Evolutionary conservation across 805 yeast species (phyloP).

Genomic region (Maudiozyma saulgeensis): DNA sequence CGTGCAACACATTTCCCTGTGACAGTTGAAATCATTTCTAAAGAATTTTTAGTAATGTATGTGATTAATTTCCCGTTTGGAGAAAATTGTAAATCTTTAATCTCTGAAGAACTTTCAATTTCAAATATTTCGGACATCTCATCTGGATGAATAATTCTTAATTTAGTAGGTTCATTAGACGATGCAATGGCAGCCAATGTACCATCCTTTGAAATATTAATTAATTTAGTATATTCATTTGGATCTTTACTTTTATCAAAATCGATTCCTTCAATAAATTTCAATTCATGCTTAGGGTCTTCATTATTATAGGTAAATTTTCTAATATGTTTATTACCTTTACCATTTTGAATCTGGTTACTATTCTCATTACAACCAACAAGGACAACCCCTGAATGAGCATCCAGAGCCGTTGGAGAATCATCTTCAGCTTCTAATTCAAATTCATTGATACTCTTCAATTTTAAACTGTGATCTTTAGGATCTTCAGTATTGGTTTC

Average conservation of each 20-base stretch:
- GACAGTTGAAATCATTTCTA: conserved; percentile 36
- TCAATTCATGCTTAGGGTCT: conserved; percentile 37
- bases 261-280: conserved; percentile 52
- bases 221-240: conserved; percentile 54
- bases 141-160: conserved; percentile 50
- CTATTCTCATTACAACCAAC: conserved; percentile 71
- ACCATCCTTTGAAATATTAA: conserved; percentile 48
- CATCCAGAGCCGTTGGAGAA: conserved; percentile 73
- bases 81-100: conserved; percentile 57
- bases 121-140: conserved; percentile 44
- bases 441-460: conserved; percentile 53
- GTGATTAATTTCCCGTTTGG: conserved; percentile 57
- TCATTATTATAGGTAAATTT: conserved; percentile 43
- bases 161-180: conserved; percentile 50
- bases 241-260: conserved; percentile 37
- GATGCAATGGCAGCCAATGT: conserved; percentile 58
- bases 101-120: conserved; percentile 41
- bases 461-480: conserved; percentile 25
- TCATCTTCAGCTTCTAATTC: conserved; percentile 58
- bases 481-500: not conserved
- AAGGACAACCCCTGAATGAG: conserved; percentile 34
- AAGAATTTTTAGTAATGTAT: conserved; percentile 46
- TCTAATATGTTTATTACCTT: conserved; percentile 58
- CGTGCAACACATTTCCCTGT: conserved; percentile 31
- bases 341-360: conserved; percentile 46